A percentile compares a stretch with the other conserved stretches of the same genome.
These are phyloP conservation scores for Rhododendron molle DNA, from an alignment of 148 eudicot genomes.

Conservation along the genomic window DNA sequence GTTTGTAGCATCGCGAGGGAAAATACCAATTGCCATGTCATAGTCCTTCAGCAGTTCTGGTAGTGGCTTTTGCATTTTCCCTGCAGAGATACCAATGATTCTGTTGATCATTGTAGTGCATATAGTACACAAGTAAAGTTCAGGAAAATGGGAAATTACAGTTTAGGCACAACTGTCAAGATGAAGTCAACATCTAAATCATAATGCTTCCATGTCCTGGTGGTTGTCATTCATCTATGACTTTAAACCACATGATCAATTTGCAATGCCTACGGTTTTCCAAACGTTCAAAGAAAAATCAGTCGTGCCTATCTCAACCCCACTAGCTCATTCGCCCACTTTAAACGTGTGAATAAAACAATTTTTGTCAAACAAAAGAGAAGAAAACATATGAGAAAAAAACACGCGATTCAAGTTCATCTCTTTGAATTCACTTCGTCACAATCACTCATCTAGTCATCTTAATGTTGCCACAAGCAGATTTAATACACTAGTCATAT, in stretches of 20 bases:
- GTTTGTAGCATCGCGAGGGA: slow-evolving; percentile 92
- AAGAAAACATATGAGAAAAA: not conserved
- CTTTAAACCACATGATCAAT: not conserved
- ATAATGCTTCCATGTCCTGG: not conserved
- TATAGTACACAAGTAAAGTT: not conserved
- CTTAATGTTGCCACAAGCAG: not conserved
- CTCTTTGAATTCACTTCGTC: not conserved
- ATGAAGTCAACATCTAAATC: not conserved
- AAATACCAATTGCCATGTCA: slow-evolving; percentile 76
- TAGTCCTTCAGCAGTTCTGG: slow-evolving; percentile 85
- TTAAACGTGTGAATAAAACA: not conserved
- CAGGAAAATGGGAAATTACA: not conserved
- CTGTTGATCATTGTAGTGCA: not conserved
- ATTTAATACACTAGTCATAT: not conserved
- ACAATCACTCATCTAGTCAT: not conserved
- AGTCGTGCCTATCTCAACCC: not conserved
- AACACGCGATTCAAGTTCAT: not conserved
- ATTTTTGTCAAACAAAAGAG: not conserved
- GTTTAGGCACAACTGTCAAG: not conserved
- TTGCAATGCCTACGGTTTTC: not conserved
- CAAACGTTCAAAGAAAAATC: not conserved
- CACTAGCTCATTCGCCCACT: not conserved
- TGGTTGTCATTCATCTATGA: not conserved
- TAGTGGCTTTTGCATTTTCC: slow-evolving; percentile 87
- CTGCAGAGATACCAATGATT: slow-evolving; percentile 34